phyloP scores from a whole-genome alignment of 2,329 filamentous ascomycete species.

The Volutella citrinella region DNA sequence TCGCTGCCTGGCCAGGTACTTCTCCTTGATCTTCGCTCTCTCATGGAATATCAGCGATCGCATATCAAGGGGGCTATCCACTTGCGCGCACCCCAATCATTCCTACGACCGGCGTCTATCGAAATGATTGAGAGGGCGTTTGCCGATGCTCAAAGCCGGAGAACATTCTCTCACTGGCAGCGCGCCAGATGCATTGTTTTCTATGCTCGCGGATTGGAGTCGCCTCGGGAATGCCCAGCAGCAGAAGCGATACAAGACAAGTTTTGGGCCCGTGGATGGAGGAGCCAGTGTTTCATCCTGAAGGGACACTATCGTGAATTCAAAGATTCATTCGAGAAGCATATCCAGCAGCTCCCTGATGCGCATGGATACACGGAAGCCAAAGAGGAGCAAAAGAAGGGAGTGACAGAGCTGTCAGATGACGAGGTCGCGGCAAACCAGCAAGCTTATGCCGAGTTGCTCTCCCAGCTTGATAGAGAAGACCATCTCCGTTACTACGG shows the following conservation, averaged over 20 bases:
- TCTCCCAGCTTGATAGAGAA: constrained; percentile 41
- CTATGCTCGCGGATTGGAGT: constrained; percentile 50
- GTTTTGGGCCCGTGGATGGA: constrained; percentile 46
- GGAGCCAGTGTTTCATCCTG: constrained; percentile 50
- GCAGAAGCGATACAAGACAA: constrained; percentile 44
- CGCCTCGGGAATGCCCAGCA: constrained; percentile 48
- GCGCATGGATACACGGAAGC: constrained; percentile 38
- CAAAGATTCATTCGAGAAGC: constrained; percentile 49
- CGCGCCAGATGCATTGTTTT: constrained; percentile 49
- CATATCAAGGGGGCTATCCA: constrained; percentile 53
- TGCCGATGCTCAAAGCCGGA: constrained; percentile 45
- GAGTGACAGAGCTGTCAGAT: constrained; percentile 11
- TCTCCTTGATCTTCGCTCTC: constrained; percentile 49
- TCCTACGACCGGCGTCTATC: constrained; percentile 45
- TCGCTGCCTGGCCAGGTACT: constrained; percentile 44
- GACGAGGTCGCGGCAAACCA: constrained; percentile 28
- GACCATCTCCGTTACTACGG: constrained; percentile 37
- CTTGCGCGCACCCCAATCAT: constrained; percentile 47
- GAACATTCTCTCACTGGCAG: constrained; percentile 45
- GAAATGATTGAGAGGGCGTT: constrained; percentile 51
- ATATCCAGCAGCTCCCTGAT: constrained; percentile 44
- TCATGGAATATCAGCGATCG: constrained; percentile 45
- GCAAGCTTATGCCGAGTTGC: constrained; percentile 43
- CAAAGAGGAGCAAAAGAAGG: constrained; percentile 27
- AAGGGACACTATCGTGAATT: constrained; percentile 57